Base-by-base conservation (phyloP, 305 asterid species). In the Rubia occidens region DNA sequence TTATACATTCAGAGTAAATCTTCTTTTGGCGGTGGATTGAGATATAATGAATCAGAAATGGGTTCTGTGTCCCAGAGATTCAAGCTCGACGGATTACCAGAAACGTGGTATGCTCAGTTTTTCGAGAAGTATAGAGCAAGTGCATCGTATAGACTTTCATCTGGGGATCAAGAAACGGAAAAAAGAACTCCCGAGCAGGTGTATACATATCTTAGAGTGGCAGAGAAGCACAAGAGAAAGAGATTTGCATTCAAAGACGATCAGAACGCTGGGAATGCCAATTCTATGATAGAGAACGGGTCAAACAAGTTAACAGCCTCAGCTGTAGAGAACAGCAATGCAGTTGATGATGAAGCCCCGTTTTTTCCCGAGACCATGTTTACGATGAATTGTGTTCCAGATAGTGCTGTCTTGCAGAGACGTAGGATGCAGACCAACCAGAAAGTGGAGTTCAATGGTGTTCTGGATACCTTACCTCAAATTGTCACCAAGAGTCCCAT, bases 331-430 rank as follows among this genome's bases (percentile, higher is more conserved):
- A 91, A 82, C 43, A 73, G 45, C 76, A 80, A 65, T 75, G 74
- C 63, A 59, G 75, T 71, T 75, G 96, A 85, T 37, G 79, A 75
- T 26, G 99, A 89, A 69, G 74, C 70, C 6, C 83, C 83, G 1
- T 82, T 89, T 82, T 91, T 90, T 75, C 97, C 98, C 8, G 98
- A 93, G 78, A 87, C 87, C 59, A 88, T 90, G 96, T 90, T 82
- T 80, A 71, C 84, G 63, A 79, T 87, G 78, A 93, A 88, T 75
- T 93, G 95, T 79, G 95, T 93, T 63, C 98, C 98, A 40, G 97
- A 90, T 71, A 82, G 86, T 76, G 96, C 96, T 54, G 82, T 87
- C 75, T 71, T 75, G 72, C 85, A 75, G 77, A 70, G 69, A 72
- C 76, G 79, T 72, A 71, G 78, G 71, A 67, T 72, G 70, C 82